These are phyloP conservation scores for Phaseolus coccineus DNA, from an alignment of 331 rosid genomes.

Conservation along the genomic window DNA sequence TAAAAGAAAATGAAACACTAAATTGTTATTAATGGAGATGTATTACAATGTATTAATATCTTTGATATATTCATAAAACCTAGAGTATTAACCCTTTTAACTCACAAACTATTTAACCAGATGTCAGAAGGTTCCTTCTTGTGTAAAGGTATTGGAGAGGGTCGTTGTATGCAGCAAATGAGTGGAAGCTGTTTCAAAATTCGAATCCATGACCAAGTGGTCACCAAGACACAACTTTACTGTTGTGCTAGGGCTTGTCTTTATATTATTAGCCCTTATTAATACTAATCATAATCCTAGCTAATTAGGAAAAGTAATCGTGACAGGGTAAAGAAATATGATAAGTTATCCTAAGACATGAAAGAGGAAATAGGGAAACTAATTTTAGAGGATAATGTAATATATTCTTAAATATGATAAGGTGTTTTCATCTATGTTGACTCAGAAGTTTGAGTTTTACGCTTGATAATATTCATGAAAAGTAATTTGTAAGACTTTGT, in stretches of 20 bases:
- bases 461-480: slow-evolving; percentile 13
- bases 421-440: too few relatives aligned
- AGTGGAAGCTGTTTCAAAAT: too few relatives aligned
- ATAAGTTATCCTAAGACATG: not conserved
- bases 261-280: not conserved
- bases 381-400: not conserved
- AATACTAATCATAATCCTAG: not conserved
- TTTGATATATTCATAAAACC: not conserved
- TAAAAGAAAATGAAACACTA: not conserved
- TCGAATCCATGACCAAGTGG: too few relatives aligned
- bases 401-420: not conserved
- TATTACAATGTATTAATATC: not conserved
- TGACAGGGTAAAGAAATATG: not conserved
- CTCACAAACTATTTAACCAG: too few relatives aligned
- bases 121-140: too few relatives aligned
- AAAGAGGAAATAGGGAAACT: not conserved
- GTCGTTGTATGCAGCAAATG: too few relatives aligned
- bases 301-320: not conserved
- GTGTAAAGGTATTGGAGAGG: too few relatives aligned
- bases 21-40: not conserved
- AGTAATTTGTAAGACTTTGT: slow-evolving; percentile 16
- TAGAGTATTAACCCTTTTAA: not conserved
- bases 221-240: too few relatives aligned
- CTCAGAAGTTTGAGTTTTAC: not conserved
- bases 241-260: too few relatives aligned